Percentiles rank a stretch among this genome's conserved stretches.
Evolutionary conservation across 1,284 basidiomycete species (phyloP).

Genomic region (Pseudozyma flocculosa): DNA sequence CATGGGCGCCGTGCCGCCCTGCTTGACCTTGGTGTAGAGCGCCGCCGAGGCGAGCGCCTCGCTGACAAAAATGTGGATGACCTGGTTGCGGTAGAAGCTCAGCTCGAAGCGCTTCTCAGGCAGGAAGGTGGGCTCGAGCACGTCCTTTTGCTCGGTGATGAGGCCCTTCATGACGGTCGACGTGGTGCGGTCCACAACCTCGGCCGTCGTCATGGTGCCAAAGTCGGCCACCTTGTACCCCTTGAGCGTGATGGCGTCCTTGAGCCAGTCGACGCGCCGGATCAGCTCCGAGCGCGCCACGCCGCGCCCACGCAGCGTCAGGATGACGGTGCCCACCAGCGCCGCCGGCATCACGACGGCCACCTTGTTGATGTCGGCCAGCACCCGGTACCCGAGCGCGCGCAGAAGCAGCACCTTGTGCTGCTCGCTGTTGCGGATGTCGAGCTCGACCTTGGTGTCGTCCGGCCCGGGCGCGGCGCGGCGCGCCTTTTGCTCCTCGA

Average conservation of each 20-base stretch:
- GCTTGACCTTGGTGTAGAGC: slow-evolving; percentile 58
- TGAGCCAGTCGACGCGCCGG: slow-evolving; percentile 54
- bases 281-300: slow-evolving; percentile 58
- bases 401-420: slow-evolving; percentile 54
- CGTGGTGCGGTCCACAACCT: slow-evolving; percentile 56
- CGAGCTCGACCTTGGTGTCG: slow-evolving; percentile 32
- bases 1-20: slow-evolving; percentile 52
- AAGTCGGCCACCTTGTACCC: slow-evolving; percentile 59
- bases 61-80: slow-evolving; percentile 54
- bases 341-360: slow-evolving; percentile 59
- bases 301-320: slow-evolving; percentile 58
- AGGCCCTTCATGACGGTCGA: slow-evolving; percentile 55
- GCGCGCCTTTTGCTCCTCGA: slow-evolving; percentile 51
- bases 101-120: slow-evolving; percentile 58
- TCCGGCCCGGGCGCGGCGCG: slow-evolving; percentile 21
- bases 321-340: slow-evolving; percentile 57
- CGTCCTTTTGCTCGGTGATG: slow-evolving; percentile 51
- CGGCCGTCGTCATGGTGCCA: slow-evolving; percentile 42
- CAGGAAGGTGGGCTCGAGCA: slow-evolving; percentile 58
- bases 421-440: slow-evolving; percentile 30
- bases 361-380: slow-evolving; percentile 58
- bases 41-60: slow-evolving; percentile 46
- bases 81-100: slow-evolving; percentile 59
- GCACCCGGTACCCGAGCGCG: slow-evolving; percentile 57
- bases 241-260: slow-evolving; percentile 48